Base-by-base conservation (phyloP, 495 filamentous ascomycete genomes). In the Letharia columbiana region DNA sequence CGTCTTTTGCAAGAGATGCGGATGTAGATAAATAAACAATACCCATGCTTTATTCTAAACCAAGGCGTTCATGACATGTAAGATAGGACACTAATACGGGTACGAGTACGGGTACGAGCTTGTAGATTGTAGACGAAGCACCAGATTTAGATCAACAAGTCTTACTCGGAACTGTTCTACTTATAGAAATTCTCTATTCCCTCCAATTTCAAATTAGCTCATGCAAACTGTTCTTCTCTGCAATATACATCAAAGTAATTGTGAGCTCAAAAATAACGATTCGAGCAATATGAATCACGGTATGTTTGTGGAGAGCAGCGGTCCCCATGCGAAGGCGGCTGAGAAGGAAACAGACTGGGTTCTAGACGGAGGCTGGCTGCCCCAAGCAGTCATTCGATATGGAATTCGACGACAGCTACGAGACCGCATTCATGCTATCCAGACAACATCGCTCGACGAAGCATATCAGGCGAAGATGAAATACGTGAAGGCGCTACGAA, bases 1-100 rank as follows among this genome's bases (percentile, higher is more conserved):
- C 73, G 89, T 37, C 81, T 96, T 15, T 70, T 82, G 58, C 89
- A 92, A 72, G 79, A 85, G 60, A 91, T 96, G 89, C 77, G 84
- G 44, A 75, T 73, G 31, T 77, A 71, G 67, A 68, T 63, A 63
- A 54, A 54, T n/a, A 41, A 4, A 23, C n/a, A n/a, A 20, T 15
- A 68, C 20, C 50, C 50, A 62, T 62, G n/a, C 49, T 23, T 10
- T 28, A 4, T 50, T 10, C 23, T 28, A 50, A 45, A 50, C 9
- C 45, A 3, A 62, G 52, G 58, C 20, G 47, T 4, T 54, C 23
- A 47, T 41, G 18, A 47, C 54, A 42, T 52, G 50, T 56, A 39
- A 35, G 12, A 62, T 44, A 61, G 17, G 20, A 44, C 15, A 52
- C 41, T 39, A 41, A 65, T 31, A 20, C 56, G 56, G 60, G 31